phyloP scores from a whole-genome alignment of 257 asterid genomes.

The Nicotiana knightiana region DNA sequence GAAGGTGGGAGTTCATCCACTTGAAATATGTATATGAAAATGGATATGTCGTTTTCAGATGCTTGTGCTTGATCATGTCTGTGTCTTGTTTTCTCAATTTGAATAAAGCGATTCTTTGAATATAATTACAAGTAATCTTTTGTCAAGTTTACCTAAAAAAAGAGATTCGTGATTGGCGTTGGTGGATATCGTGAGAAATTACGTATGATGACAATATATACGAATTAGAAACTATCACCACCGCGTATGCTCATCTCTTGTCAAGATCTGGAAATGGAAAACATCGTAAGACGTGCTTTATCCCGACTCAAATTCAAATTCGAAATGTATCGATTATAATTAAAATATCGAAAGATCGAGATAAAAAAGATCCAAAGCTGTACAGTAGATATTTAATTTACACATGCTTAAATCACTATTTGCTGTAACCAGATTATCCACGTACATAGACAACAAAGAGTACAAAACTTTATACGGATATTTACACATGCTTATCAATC shows the following conservation, averaged over 20 bases:
- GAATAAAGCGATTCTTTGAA: background rate
- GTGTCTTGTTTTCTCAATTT: background rate
- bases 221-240: too few species aligned
- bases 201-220: too few species aligned
- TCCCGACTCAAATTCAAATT: too few species aligned
- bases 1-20: background rate
- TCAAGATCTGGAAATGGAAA: too few species aligned
- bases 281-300: too few species aligned
- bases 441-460: background rate
- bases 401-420: too few species aligned
- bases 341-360: too few species aligned
- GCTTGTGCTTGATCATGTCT: background rate
- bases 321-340: too few species aligned
- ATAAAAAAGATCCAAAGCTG: too few species aligned
- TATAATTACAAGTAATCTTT: background rate
- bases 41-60: background rate
- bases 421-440: background rate
- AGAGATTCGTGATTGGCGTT: background rate
- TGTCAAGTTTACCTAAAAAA: background rate
- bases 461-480: background rate
- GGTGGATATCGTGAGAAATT: too few species aligned
- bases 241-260: too few species aligned
- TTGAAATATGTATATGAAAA: background rate
- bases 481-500: background rate
- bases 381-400: too few species aligned